These are phyloP conservation scores for Phylloporus arenicola DNA, from an alignment of 768 basidiomycete species.

Conservation along the genomic window DNA sequence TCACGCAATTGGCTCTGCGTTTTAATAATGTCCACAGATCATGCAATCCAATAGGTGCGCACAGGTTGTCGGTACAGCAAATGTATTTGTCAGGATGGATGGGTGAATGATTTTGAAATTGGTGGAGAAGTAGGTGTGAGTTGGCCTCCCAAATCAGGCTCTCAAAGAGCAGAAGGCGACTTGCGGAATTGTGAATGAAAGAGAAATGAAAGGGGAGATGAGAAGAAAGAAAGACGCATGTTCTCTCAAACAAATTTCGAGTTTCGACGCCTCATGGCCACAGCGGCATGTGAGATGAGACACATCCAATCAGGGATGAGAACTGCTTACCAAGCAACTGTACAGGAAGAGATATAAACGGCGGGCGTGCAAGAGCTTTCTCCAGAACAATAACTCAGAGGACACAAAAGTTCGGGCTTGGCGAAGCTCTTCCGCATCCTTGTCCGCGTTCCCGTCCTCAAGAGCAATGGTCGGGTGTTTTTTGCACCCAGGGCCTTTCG, in stretches of 20 bases:
- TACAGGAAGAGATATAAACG: conserved; percentile 21
- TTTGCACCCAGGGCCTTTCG: conserved; percentile 30
- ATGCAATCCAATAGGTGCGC: not conserved
- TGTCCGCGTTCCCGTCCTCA: conserved; percentile 94
- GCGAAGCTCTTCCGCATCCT: conserved; percentile 77
- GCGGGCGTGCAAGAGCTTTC: not conserved
- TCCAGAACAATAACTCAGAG: conserved; percentile 68
- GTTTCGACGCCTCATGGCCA: not conserved
- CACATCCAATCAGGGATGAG: conserved; percentile 26
- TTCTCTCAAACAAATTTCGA: not conserved
- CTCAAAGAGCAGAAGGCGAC: not conserved
- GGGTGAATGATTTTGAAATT: not conserved
- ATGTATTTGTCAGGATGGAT: not conserved
- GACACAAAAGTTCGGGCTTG: conserved; percentile 93
- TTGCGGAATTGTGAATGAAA: conserved; percentile 1
- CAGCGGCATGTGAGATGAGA: no score
- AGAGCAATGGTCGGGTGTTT: conserved; percentile 46
- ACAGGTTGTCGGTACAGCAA: conserved; percentile 1
- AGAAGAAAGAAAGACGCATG: not conserved
- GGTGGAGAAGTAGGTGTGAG: not conserved
- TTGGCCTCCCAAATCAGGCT: not conserved
- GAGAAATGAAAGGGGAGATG: not conserved
- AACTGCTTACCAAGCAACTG: conserved; percentile 38
- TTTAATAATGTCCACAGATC: conserved; percentile 9
- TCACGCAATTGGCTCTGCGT: not conserved